phyloP scores from a whole-genome alignment of 768 basidiomycete species.

The Calocera cornea region DNA sequence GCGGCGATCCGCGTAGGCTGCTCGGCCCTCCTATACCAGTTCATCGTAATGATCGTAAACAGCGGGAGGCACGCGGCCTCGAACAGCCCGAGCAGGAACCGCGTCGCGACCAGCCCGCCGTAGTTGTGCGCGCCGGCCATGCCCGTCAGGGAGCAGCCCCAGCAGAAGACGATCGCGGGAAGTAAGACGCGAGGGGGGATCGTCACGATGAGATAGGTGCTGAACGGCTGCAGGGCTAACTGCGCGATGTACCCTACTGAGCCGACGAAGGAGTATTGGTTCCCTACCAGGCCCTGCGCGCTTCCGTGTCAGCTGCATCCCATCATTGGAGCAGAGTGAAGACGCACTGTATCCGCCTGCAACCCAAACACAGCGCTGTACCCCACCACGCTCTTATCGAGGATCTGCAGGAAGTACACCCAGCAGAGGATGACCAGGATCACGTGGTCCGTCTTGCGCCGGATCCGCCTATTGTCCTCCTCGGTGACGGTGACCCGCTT shows the following conservation, averaged over 20 bases:
- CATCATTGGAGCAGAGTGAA: background rate
- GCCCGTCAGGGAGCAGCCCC: conserved; percentile 17
- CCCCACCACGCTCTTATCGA: conserved; percentile 21
- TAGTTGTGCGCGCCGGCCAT: conserved; percentile 20
- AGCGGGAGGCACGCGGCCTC: conserved; percentile 25
- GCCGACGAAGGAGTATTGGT: conserved; percentile 17
- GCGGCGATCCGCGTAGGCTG: conserved; percentile 17
- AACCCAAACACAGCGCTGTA: conserved; percentile 20
- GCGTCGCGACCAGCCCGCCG: conserved; percentile 19
- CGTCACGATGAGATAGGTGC: conserved; percentile 19
- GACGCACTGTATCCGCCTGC: conserved; percentile 11
- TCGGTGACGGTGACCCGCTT: background rate
- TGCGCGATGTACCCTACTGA: conserved; percentile 14
- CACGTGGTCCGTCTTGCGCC: conserved; percentile 18
- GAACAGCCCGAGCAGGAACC: conserved; percentile 26
- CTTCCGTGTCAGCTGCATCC: background rate
- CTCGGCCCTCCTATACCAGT: conserved; percentile 19
- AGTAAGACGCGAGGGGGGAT: conserved; percentile 18
- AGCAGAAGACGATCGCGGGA: conserved; percentile 16
- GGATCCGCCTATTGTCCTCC: conserved; percentile 12
- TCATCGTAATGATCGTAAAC: conserved; percentile 24
- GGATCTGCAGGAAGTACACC: conserved; percentile 26
- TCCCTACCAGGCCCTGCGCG: conserved; percentile 8
- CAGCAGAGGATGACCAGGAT: conserved; percentile 19
- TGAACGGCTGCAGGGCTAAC: conserved; percentile 18